A percentile compares a stretch with the other conserved stretches of the same genome.
These are phyloP conservation scores for Aspergillus campestris DNA, from an alignment of 495 filamentous ascomycete genomes.

Conservation along the genomic window DNA sequence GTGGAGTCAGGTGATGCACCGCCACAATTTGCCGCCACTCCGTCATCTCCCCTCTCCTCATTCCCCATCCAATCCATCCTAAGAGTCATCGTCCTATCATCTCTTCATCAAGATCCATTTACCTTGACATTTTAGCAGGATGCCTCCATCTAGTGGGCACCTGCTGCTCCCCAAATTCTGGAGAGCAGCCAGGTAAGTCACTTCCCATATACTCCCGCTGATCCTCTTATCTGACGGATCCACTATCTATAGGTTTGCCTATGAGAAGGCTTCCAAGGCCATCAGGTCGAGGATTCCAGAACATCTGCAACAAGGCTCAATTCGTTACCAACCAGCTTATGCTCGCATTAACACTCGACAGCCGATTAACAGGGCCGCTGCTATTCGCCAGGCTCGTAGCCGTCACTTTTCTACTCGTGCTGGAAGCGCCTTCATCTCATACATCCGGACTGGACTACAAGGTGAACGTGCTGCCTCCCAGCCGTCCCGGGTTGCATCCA, in stretches of 20 bases:
- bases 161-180: slow-evolving; percentile 63
- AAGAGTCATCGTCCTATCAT: slow-evolving; percentile 8
- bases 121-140: slow-evolving; percentile 28
- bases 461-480: slow-evolving; percentile 58
- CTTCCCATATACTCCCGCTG: slow-evolving; percentile 4
- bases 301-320: slow-evolving; percentile 31
- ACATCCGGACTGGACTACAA: slow-evolving; percentile 41
- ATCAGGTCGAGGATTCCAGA: slow-evolving; percentile 54
- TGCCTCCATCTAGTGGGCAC: slow-evolving; percentile 61
- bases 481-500: slow-evolving; percentile 55
- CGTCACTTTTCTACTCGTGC: slow-evolving; percentile 67
- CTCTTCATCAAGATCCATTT: slow-evolving; percentile 6
- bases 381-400: slow-evolving; percentile 62
- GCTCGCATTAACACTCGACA: slow-evolving; percentile 51
- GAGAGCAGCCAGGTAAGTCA: slow-evolving; percentile 53
- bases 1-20: slow-evolving; percentile 23
- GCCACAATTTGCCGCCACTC: slow-evolving; percentile 21
- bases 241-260: slow-evolving; percentile 43
- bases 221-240: slow-evolving; percentile 13
- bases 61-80: slow-evolving; percentile 12
- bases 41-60: slow-evolving; percentile 9
- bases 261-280: slow-evolving; percentile 53
- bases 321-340: slow-evolving; percentile 44
- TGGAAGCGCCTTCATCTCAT: slow-evolving; percentile 54
- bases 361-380: slow-evolving; percentile 62